These are phyloP conservation scores for Verruconis gallopava DNA, from an alignment of 2,329 filamentous ascomycete species.

Conservation along the genomic window DNA sequence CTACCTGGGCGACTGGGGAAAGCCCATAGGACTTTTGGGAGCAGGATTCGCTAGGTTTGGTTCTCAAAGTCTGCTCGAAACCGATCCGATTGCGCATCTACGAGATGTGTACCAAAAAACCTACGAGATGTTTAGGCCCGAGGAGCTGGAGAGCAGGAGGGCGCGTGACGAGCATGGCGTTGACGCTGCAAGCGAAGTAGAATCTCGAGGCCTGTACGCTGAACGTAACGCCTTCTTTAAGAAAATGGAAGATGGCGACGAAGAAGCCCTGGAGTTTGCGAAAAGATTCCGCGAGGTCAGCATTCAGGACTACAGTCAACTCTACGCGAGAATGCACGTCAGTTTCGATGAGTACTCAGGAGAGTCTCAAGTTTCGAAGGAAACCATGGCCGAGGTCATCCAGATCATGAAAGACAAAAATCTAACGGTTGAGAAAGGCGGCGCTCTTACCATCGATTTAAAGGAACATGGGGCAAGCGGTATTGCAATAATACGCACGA, in stretches of 20 bases:
- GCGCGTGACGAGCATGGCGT: constrained; percentile 30
- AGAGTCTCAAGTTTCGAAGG: constrained; percentile 58
- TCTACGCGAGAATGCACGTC: constrained; percentile 59
- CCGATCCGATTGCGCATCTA: constrained; percentile 57
- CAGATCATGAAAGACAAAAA: constrained; percentile 49
- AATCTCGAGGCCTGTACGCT: constrained; percentile 20
- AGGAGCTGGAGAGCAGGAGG: constrained; percentile 42
- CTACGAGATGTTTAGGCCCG: constrained; percentile 44
- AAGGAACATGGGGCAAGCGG: constrained; percentile 57
- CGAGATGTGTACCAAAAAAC: constrained; percentile 59
- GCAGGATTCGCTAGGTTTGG: constrained; percentile 55
- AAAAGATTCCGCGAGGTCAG: constrained; percentile 52
- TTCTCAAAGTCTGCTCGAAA: constrained; percentile 46
- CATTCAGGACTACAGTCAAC: constrained; percentile 53
- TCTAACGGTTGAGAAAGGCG: constrained; percentile 57
- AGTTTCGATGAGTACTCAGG: constrained; percentile 59
- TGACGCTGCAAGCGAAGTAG: constrained; percentile 16
- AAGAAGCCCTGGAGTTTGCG: constrained; percentile 48
- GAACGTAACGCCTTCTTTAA: constrained; percentile 46
- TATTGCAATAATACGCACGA: constrained; percentile 58
- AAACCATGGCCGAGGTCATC: constrained; percentile 52
- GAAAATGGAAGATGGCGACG: constrained; percentile 56
- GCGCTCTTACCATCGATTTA: constrained; percentile 61
- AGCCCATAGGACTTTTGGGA: constrained; percentile 48
- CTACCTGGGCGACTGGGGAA: constrained; percentile 58